Evolutionary conservation across 148 eudicot genomes (phyloP), one percentile per base, ranked within the genome.

Genomic region (Cornus kousa): DNA sequence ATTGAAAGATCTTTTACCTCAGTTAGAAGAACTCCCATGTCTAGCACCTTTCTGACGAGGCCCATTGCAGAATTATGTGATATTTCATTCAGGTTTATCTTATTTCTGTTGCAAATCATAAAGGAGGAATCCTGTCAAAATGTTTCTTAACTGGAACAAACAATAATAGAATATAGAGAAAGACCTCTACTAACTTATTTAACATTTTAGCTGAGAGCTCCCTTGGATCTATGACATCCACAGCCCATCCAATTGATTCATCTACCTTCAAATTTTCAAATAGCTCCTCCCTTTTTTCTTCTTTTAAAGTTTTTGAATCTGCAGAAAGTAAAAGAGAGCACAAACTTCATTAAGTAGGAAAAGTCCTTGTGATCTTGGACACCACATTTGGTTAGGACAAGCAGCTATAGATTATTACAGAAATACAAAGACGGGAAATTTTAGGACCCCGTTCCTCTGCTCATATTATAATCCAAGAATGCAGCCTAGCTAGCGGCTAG

Each of bases 241-340:
- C 99, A 82, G 89, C 92, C 99, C 99, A 96, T 78, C 99, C 98
- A 77, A 96, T 91, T 23, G 94, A 87, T 75, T 83, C 90, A 86
- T 96, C 92, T 75, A 85, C 79, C 86, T 96, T 96, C 86, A 96
- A 86, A 71, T 76, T 84, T 80, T 92, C 99, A 88, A 92, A 96
- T 73, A 96, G 80, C 79, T 96, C 97, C 81, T 93, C 99, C 83
- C 99, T 90, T 85, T 92, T 90, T 79, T 96, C 98, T 87, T 93
- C 99, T 84, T 94, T 96, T 60, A 96, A 87, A 48, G 99, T 96
- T 82, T 96, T 96, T 35, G 99, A 96, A 87, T 96, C 99, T 96
- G 88, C 74, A 85, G 72, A 33, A 31, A 71, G 0, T 12, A 78
- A 31, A 74, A 0, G 17, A 80, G 46, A 68, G 75, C 59, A 16